Evolutionary conservation across 176 grass and related monocot genomes (phyloP).

Genomic region (Bothriochloa decipiens): DNA sequence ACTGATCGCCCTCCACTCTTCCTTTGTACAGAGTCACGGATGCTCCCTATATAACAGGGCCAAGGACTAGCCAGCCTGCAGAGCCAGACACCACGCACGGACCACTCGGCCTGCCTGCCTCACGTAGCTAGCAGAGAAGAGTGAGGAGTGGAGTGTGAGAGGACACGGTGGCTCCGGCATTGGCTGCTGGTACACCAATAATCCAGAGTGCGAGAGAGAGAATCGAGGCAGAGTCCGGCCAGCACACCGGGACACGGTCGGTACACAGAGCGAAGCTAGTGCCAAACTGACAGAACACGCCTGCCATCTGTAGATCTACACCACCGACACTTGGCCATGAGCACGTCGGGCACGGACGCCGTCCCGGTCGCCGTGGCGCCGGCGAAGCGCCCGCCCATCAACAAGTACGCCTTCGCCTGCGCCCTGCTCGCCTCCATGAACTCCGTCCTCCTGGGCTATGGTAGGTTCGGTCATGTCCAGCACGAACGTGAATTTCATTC

Average conservation of each 20-base stretch:
- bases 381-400: slow-evolving; percentile 58
- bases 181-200: slow-evolving; percentile 33
- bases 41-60: slow-evolving; percentile 40
- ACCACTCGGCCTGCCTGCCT: slow-evolving; percentile 3
- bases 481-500: background rate
- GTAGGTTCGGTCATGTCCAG: slow-evolving; percentile 23
- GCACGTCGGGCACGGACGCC: slow-evolving; percentile 12
- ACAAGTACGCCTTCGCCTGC: slow-evolving; percentile 72
- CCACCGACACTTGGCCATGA: background rate
- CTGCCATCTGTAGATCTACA: background rate
- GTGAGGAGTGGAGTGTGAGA: background rate
- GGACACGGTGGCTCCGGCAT: background rate
- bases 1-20: background rate
- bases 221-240: background rate
- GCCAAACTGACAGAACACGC: slow-evolving; percentile 11
- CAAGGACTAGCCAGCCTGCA: background rate
- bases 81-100: background rate
- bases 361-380: slow-evolving; percentile 49
- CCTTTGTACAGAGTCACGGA: background rate
- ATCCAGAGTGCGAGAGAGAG: background rate
- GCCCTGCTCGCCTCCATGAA: slow-evolving; percentile 85
- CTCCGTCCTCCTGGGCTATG: slow-evolving; percentile 91
- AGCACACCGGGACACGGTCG: too few species aligned
- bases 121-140: background rate
- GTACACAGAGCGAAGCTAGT: background rate